Evolutionary conservation across 352 stramenopile species (phyloP), one percentile per base, ranked within the genome.

Genomic region (Globisporangium cylindrosporum): DNA sequence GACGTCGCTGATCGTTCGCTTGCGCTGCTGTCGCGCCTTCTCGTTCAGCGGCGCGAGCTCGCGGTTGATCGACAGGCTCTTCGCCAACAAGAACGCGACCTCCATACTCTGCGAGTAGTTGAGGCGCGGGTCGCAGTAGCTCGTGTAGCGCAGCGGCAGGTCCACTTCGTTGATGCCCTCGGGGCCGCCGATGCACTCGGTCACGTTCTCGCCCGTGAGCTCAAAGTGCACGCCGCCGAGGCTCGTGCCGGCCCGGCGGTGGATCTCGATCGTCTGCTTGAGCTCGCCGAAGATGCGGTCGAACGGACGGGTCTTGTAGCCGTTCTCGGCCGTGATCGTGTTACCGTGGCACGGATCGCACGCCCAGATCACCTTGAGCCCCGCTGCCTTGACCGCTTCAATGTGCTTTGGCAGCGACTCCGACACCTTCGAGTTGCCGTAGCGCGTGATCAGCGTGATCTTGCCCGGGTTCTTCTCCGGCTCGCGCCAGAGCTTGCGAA

Each of bases 71-170:
- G 85, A 91, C 59, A 94, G 68, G 65, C 82, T 88, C 75, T 99
- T 98, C 58, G 97, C 96, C 67, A 99, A 89, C 66, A 99, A 78
- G 76, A 99, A 99, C 20, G 97, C 97, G 59, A 99, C 88, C 75
- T 99, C 97, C 84, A 99, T 93, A 55, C 95, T 97, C 84, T 99
- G 98, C 67, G 90, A 97, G 75, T 98, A 98, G 82, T 99, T 99
- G 57, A 99, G 85, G 57, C 97, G 91, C 55, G 97, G 97, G 88
- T 99, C 97, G 73, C 97, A 99, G 74, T 93, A 95, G 64, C 97
- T 99, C 67, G 96, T 92, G 90, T 99, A 99, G 65, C 94, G 88
- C 68, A 94, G 78, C 22, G 80, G 87, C 34, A 99, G 81, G 66
- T 98, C 95, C 14, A 90, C 80, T 75, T 98, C 96, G 51, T 91